These are phyloP conservation scores for Citrullus amarus DNA, from an alignment of 306 rosid genomes.

Conservation along the genomic window DNA sequence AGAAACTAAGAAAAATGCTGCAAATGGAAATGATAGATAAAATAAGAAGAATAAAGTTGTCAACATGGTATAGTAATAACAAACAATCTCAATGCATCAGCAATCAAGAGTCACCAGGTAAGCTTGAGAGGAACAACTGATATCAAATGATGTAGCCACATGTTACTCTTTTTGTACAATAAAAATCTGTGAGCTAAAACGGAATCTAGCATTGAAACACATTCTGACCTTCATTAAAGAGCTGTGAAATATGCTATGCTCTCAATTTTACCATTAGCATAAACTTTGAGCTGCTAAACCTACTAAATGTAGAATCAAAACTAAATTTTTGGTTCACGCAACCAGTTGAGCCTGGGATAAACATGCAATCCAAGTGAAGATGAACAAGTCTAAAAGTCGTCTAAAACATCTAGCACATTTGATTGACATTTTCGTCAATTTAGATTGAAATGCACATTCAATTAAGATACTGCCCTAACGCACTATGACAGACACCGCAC, in stretches of 20 bases:
- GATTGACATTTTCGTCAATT: background rate
- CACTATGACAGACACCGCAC: slow-evolving; percentile 20
- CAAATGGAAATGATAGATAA: background rate
- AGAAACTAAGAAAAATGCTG: background rate
- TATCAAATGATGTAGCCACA: background rate
- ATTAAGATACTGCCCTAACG: background rate
- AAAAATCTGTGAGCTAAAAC: background rate
- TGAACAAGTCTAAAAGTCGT: background rate
- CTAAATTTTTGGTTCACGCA: background rate
- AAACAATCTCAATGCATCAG: background rate
- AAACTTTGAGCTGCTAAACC: background rate
- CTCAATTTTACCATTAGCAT: background rate
- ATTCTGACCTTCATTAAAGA: background rate
- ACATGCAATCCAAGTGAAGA: background rate
- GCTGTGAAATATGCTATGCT: background rate
- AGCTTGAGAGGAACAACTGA: background rate
- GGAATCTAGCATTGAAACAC: background rate
- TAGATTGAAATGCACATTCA: background rate
- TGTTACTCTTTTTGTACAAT: background rate
- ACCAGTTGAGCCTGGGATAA: background rate
- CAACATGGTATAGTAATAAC: background rate
- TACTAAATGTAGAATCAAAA: background rate
- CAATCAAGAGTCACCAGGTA: background rate
- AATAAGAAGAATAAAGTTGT: background rate
- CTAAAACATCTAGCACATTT: background rate